Evolutionary conservation across 2,329 filamentous ascomycete species (phyloP).

Genomic region (Ophiocordyceps camponoti-floridani): DNA sequence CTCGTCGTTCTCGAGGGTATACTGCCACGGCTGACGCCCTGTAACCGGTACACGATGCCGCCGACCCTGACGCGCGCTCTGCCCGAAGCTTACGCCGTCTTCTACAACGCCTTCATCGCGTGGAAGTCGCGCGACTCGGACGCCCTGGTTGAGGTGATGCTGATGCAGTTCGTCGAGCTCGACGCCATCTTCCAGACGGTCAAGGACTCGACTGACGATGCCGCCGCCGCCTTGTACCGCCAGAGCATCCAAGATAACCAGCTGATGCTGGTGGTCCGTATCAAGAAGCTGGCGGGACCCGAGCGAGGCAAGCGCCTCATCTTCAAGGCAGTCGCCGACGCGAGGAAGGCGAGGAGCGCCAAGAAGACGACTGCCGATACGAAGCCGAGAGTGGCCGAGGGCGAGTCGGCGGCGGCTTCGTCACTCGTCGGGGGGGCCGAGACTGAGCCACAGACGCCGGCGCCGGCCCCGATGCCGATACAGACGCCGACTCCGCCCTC

Average conservation of each 20-base stretch:
- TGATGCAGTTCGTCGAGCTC: conserved; percentile 71
- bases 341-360: conserved; percentile 43
- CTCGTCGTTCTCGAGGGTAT: conserved; percentile 64
- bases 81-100: conserved; percentile 53
- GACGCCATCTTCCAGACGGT: conserved; percentile 73
- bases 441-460: conserved; percentile 24
- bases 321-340: conserved; percentile 55
- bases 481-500: conserved; percentile 36
- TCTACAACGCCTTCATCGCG: conserved; percentile 62
- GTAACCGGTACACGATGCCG: conserved; percentile 50
- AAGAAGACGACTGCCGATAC: conserved; percentile 54
- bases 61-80: conserved; percentile 43
- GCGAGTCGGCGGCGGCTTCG: conserved; percentile 9
- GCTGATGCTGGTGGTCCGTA: conserved; percentile 58
- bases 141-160: conserved; percentile 65
- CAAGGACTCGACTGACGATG: conserved; percentile 57
- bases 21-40: conserved; percentile 43
- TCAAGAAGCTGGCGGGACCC: conserved; percentile 58
- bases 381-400: conserved; percentile 46
- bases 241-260: conserved; percentile 71
- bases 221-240: conserved; percentile 58
- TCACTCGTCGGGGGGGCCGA: conserved; percentile 3
- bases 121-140: conserved; percentile 73
- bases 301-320: conserved; percentile 57
- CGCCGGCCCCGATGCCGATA: no score